phyloP scores from a whole-genome alignment of 2,329 filamentous ascomycete species.

The Trichoderma sp. region DNA sequence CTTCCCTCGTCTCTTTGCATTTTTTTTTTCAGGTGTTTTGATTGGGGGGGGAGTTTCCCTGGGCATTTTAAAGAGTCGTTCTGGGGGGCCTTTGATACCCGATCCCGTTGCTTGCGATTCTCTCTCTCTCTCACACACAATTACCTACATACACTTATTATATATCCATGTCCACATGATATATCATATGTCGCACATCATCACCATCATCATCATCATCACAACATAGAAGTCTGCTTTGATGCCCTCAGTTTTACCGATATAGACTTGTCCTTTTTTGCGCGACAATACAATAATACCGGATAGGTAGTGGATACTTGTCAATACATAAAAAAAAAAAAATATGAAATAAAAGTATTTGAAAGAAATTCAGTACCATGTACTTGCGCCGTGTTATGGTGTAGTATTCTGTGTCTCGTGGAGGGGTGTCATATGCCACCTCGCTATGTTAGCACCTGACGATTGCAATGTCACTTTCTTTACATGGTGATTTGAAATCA shows the following conservation, averaged over 20 bases:
- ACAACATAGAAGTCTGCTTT: neutral
- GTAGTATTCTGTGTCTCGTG: constrained; percentile 3
- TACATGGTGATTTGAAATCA: neutral
- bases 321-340: neutral
- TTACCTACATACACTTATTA: neutral
- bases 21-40: neutral
- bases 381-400: neutral
- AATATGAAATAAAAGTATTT: neutral
- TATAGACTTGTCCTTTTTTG: neutral
- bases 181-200: neutral
- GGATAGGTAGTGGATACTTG: neutral
- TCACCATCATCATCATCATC: neutral
- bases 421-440: constrained; percentile 8
- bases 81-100: constrained; percentile 4
- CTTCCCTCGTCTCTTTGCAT: neutral
- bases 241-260: neutral
- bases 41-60: neutral
- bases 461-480: neutral
- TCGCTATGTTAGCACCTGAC: neutral
- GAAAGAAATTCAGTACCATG: neutral
- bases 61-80: neutral
- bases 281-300: neutral
- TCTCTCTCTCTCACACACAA: neutral
- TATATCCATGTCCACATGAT: neutral
- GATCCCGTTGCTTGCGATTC: constrained; percentile 3